phyloP scores from a whole-genome alignment of 1,139 yeast genomes.

The Ogataea hybrid region DNA sequence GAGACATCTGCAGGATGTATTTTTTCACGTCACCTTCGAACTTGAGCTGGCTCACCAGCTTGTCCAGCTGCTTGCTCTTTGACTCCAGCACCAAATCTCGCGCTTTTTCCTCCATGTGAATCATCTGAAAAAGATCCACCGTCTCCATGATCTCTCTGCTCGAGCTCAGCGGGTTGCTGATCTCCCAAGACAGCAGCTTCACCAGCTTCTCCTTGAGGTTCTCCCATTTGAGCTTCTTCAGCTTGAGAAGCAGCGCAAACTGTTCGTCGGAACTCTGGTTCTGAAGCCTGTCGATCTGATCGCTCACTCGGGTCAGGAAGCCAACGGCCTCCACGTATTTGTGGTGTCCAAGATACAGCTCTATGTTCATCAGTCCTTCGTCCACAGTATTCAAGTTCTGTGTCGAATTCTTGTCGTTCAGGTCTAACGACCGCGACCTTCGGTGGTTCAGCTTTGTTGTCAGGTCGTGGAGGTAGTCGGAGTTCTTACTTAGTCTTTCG shows the following conservation, averaged over 20 bases:
- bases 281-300: slow-evolving; percentile 43
- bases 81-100: slow-evolving; percentile 46
- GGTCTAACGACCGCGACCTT: slow-evolving; percentile 50
- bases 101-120: slow-evolving; percentile 46
- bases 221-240: slow-evolving; percentile 19
- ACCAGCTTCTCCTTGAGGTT: slow-evolving; percentile 15
- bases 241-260: slow-evolving; percentile 15
- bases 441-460: slow-evolving; percentile 52
- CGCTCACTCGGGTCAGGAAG: slow-evolving; percentile 53
- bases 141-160: slow-evolving; percentile 32
- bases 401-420: slow-evolving; percentile 32
- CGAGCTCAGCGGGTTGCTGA: slow-evolving; percentile 19
- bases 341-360: slow-evolving; percentile 27
- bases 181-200: slow-evolving; percentile 18
- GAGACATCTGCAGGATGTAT: slow-evolving; percentile 56
- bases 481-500: slow-evolving; percentile 27
- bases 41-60: slow-evolving; percentile 45
- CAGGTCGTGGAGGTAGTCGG: slow-evolving; percentile 45
- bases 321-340: slow-evolving; percentile 29
- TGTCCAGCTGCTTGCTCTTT: slow-evolving; percentile 43
- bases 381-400: slow-evolving; percentile 27
- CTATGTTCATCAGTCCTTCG: slow-evolving; percentile 27
- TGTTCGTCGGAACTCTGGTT: slow-evolving; percentile 16
- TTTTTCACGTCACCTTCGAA: slow-evolving; percentile 56
- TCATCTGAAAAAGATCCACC: slow-evolving; percentile 39